A percentile compares a stretch with the other conserved stretches of the same genome.
Conservation (phyloP, 2,329 filamentous ascomycete species). For the Nemania sp. region DNA sequence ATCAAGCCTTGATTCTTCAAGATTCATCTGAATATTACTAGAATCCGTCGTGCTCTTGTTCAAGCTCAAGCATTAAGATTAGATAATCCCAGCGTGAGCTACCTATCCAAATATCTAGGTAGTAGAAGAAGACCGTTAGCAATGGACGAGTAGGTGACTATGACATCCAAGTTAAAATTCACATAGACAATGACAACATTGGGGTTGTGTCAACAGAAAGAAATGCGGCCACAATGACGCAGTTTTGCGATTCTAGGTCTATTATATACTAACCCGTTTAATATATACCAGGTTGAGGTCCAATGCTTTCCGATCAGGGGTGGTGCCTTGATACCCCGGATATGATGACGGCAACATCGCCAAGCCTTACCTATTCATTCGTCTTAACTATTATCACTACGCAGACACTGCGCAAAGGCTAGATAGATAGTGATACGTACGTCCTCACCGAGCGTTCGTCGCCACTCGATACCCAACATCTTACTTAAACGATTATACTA, state of each 20-base stretch:
- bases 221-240: background rate
- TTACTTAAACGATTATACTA: no score
- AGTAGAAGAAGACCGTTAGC: no score
- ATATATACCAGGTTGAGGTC: conserved; percentile 25
- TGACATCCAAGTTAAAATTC: conserved; percentile 17
- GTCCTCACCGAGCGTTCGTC: background rate
- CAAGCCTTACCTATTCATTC: background rate
- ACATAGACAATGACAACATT: conserved; percentile 29
- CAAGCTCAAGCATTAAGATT: background rate
- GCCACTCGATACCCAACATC: background rate
- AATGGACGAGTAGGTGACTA: background rate
- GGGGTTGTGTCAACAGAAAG: background rate
- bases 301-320: conserved; percentile 10
- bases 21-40: background rate
- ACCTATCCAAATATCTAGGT: background rate
- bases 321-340: conserved; percentile 23
- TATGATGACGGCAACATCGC: conserved; percentile 22
- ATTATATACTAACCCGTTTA: background rate
- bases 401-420: background rate
- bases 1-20: background rate
- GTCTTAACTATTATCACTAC: background rate
- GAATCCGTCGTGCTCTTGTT: no score
- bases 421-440: no score
- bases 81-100: background rate
- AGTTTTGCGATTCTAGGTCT: background rate